Evolutionary conservation across 2,329 filamentous ascomycete genomes (phyloP).

Genomic region (Colletotrichum caudatum): DNA sequence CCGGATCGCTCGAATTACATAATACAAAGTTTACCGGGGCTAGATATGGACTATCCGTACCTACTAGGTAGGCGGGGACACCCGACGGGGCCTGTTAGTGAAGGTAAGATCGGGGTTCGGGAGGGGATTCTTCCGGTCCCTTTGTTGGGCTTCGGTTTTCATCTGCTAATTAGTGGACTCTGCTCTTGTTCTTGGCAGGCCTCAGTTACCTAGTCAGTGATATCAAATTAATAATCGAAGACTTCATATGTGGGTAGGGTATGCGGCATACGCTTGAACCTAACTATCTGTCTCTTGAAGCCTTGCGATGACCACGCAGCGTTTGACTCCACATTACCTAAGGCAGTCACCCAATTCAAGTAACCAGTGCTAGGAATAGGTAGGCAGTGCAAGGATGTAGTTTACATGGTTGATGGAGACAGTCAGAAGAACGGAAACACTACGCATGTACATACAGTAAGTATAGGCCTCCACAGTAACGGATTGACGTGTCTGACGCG

Average conservation of each 20-base stretch:
- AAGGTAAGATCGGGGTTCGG: neutral
- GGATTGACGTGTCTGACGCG: neutral
- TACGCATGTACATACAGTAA: neutral
- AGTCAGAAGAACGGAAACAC: neutral
- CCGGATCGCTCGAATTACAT: neutral
- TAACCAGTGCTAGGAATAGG: neutral
- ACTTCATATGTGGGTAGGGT: neutral
- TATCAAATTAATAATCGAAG: neutral
- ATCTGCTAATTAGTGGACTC: neutral
- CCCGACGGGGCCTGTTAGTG: neutral
- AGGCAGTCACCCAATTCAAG: neutral
- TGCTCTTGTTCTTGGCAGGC: neutral
- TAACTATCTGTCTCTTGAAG: neutral
- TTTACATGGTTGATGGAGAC: neutral
- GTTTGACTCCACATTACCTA: neutral
- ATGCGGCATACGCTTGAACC: neutral
- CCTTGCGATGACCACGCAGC: neutral
- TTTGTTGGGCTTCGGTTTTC: neutral
- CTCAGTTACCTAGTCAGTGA: too few relatives aligned
- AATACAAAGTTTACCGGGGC: neutral
- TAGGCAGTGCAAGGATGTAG: neutral
- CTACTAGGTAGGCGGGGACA: neutral
- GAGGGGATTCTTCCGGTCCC: neutral
- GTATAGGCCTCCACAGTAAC: neutral
- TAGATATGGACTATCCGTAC: too few relatives aligned